Conservation (phyloP, 768 basidiomycete species). For the Kwoniella pini region DNA sequence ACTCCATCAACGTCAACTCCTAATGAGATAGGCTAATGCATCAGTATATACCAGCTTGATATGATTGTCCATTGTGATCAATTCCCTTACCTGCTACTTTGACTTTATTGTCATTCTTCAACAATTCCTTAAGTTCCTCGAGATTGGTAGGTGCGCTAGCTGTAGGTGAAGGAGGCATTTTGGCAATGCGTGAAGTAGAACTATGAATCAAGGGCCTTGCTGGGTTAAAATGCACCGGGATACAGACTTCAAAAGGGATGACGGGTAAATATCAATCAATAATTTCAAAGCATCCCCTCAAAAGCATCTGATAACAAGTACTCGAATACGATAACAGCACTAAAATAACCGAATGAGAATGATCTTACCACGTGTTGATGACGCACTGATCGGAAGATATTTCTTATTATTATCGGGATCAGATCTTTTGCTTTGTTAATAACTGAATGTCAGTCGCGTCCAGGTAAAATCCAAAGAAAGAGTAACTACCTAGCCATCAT, state of each 20-base stretch:
- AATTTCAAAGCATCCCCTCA: no score
- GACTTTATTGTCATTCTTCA: constrained; percentile 73
- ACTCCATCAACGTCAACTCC: constrained; percentile 76
- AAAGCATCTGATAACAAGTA: no score
- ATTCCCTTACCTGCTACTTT: constrained; percentile 81
- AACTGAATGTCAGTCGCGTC: constrained; percentile 15
- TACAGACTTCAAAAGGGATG: no score
- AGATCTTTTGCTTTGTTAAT: not conserved
- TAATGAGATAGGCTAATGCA: constrained; percentile 13
- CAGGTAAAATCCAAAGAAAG: no score
- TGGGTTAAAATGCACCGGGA: no score
- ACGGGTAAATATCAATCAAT: no score
- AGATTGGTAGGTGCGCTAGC: constrained; percentile 60
- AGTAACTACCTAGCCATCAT: no score
- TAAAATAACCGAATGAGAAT: no score
- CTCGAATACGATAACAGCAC: no score
- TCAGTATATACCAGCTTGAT: not conserved
- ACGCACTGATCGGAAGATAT: no score
- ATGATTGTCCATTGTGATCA: not conserved
- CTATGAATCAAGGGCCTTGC: no score
- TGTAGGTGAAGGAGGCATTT: constrained; percentile 47
- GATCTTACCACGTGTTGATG: not conserved
- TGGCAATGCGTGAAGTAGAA: no score
- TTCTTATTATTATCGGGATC: not conserved
- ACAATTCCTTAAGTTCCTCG: constrained; percentile 62